Evolutionary conservation across 352 stramenopile genomes (phyloP), one percentile per base, ranked within the genome.

Genomic region (Globisporangium spinosum): DNA sequence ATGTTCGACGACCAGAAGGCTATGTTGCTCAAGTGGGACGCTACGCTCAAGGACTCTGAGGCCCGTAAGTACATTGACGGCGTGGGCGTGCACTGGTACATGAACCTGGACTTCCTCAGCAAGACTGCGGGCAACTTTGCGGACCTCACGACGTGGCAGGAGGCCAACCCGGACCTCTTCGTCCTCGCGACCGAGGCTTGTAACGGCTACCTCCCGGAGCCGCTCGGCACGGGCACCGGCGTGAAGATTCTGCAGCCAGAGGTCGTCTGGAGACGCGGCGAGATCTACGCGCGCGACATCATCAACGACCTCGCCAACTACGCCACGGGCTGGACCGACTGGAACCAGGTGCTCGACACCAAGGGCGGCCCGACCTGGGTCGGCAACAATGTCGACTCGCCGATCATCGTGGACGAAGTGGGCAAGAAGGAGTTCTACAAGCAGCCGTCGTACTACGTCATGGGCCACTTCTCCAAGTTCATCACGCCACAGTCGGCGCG

Each of bases 31-130:
- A 70, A 78, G 15, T 82, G 84, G n/a, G 67, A 82, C 25, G 73
- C 74, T 3, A 70, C 80, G 10, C 64, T 90, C 3, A 62, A 81
- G 15, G 79, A 90, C 45, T 63, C 72, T 0, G 83, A 91, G 12
- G 78, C 77, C 6, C 65, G 70, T 2, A 65, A 93, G 64, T 97
- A 94, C 67, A 73, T 97, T 7, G 81, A 85, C 8, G 91, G 91
- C 56, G 73, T 91, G 38, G 91, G 83, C 20, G 89, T 95, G 70
- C 91, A 97, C 73, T 97, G 90, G 88, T 94, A 96, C 77, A 83
- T 83, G 72, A 73, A 83, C 62, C 43, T 89, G 13, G 80, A 90
- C 62, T 87, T 90, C 32, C 65, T 80, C 58, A 58, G 76, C 8
- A 75, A 76, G 58, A 70, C 70, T 5, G 70, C 71, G 1, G 80